Evolutionary conservation across 176 grass and related monocot species (phyloP), one percentile per base, ranked within the genome.

Genomic region (Cocos nucifera): DNA sequence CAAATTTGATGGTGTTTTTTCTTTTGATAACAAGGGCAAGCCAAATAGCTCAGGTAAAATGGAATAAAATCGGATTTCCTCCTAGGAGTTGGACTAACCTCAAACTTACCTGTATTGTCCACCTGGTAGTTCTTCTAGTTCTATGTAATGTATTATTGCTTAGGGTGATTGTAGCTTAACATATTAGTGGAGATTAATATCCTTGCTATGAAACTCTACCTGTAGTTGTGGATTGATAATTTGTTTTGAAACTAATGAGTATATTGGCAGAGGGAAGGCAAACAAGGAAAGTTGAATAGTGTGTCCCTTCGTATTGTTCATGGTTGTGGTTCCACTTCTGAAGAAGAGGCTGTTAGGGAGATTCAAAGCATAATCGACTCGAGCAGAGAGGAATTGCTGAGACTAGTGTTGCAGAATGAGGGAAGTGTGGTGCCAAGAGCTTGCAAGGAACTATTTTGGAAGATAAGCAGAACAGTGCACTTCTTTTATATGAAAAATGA

Each of bases 361-460:
- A 58, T 83, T 6, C 51, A 71, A 19, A 61, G 35, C 4, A 67
- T 59, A 6, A 79, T 78, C 23, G 67, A 70, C 12, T 22, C 19
- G 0, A 71, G 35, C 22, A 78, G 86, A 30, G 75, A 16, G 39
- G 74, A 89, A 17, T 77, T 95, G 56, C 53, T 95, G 53, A 77
- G 75, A 15, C 17, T 89, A 63, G 82, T 89, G 5, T 28, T 95
- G 10, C 51, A 56, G 21, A 69, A 61, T 22, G 72, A 81, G 65
- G 70, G 28, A 59, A 76, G 73, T 21, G 25, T 25, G 24, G 74
- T 89, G 29, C 90, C 90, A 54, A 86, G 66, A 53, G 70, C 85
- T 8, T 95, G 86, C 79, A 89, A 86, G 77, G 77, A 89, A 39
- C 73, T 89, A 39, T 95, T 95, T 61, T 95, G 86, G 90, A 95